A percentile compares a stretch with the other conserved stretches of the same genome.
These are phyloP conservation scores for Filosporella fistucella DNA, from an alignment of 495 filamentous ascomycete genomes.

Conservation along the genomic window DNA sequence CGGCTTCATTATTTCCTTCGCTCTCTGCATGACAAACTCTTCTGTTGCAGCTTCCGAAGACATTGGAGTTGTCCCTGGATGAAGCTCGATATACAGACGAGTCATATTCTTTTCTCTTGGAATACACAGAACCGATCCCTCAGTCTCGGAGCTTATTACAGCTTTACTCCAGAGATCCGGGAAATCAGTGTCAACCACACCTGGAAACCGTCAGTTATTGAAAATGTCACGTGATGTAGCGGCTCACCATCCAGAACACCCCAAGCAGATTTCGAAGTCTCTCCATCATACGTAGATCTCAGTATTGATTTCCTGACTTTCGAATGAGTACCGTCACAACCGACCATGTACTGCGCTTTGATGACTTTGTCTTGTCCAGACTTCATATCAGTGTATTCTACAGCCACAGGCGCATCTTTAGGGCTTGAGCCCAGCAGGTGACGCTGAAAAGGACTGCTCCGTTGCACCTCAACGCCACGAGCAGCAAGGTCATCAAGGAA, in stretches of 20 bases:
- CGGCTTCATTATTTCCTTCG: slow-evolving; percentile 37
- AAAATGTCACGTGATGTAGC: slow-evolving; percentile 45
- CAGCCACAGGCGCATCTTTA: slow-evolving; percentile 25
- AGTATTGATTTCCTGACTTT: slow-evolving; percentile 55
- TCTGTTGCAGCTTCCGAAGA: slow-evolving; percentile 32
- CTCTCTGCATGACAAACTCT: slow-evolving; percentile 63
- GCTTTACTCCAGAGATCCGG: slow-evolving; percentile 64
- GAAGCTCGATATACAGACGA: slow-evolving; percentile 59
- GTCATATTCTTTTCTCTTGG: slow-evolving; percentile 58
- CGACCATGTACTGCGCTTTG: slow-evolving; percentile 63
- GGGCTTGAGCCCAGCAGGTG: slow-evolving; percentile 43
- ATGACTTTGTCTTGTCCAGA: slow-evolving; percentile 45
- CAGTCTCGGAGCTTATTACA: slow-evolving; percentile 48
- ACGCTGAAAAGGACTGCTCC: slow-evolving; percentile 52
- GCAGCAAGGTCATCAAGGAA: slow-evolving; percentile 59
- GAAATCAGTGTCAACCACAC: slow-evolving; percentile 58
- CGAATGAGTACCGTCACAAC: slow-evolving; percentile 76
- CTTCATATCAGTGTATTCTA: slow-evolving; percentile 5
- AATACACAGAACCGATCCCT: slow-evolving; percentile 57
- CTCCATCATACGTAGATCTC: slow-evolving; percentile 65
- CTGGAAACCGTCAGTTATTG: no score
- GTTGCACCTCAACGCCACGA: slow-evolving; percentile 49
- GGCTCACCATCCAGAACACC: slow-evolving; percentile 88
- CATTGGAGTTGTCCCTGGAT: slow-evolving; percentile 26
- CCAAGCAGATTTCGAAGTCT: slow-evolving; percentile 68